Evolutionary conservation across 176 grass and related monocot species (phyloP).

Genomic region (Thalia dealbata): DNA sequence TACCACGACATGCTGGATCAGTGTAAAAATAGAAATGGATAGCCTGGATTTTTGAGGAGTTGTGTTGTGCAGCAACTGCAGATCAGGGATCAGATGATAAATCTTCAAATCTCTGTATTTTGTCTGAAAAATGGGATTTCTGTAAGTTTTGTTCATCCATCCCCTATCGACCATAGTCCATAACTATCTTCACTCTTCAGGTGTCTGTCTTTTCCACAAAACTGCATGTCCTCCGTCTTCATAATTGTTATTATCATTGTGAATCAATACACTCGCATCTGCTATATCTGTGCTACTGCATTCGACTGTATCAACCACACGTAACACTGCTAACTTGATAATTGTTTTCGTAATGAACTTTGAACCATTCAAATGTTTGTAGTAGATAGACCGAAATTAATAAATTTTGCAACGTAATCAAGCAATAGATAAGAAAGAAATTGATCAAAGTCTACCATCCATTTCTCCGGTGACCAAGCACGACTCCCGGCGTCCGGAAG

Average conservation of each 20-base stretch:
- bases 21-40: background rate
- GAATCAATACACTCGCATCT: background rate
- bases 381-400: background rate
- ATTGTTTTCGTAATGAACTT: background rate
- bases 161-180: background rate
- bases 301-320: background rate
- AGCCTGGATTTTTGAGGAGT: background rate
- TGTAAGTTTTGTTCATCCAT: background rate
- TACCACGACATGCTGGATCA: background rate
- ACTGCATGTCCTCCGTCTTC: background rate
- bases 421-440: background rate
- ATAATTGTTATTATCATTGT: background rate
- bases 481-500: constrained; percentile 48
- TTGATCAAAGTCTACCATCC: constrained; percentile 32
- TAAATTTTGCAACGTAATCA: background rate
- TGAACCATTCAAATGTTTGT: background rate
- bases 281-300: background rate
- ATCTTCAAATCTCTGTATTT: background rate
- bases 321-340: background rate
- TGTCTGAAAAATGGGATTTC: background rate
- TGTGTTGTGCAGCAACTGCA: too few relatives aligned
- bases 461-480: constrained; percentile 68
- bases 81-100: background rate
- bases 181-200: background rate
- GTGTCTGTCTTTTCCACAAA: background rate